Conservation (phyloP, 495 filamentous ascomycete genomes). For the Elasticomyces elasticus region DNA sequence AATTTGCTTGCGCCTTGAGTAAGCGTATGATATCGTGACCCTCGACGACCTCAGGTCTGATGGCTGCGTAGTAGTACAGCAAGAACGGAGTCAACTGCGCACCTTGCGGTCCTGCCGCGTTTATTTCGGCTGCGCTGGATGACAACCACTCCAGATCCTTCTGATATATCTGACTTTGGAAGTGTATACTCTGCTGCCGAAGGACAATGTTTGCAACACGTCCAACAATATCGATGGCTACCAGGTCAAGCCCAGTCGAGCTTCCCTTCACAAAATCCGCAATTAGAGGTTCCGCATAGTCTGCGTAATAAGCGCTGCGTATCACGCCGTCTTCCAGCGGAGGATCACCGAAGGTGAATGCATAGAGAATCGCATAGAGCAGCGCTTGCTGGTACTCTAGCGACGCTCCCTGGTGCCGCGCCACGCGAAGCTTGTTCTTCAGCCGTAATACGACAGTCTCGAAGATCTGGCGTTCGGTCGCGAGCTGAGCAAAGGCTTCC, state of each 20-base stretch:
- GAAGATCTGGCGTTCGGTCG: slow-evolving; percentile 54
- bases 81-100: slow-evolving; percentile 8
- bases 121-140: neutral
- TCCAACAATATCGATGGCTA: slow-evolving; percentile 54
- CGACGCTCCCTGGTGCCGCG: slow-evolving; percentile 44
- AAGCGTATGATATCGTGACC: slow-evolving; percentile 23
- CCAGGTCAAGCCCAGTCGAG: slow-evolving; percentile 38
- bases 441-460: slow-evolving; percentile 59
- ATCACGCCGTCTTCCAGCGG: slow-evolving; percentile 37
- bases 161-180: slow-evolving; percentile 36
- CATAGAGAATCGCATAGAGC: slow-evolving; percentile 55
- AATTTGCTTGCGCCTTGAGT: slow-evolving; percentile 24
- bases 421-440: slow-evolving; percentile 54
- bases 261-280: slow-evolving; percentile 8
- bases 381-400: slow-evolving; percentile 49
- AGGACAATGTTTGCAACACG: slow-evolving; percentile 53
- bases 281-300: slow-evolving; percentile 43
- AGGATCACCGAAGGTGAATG: slow-evolving; percentile 44
- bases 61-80: slow-evolving; percentile 33
- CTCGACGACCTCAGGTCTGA: slow-evolving; percentile 37
- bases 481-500: slow-evolving; percentile 59
- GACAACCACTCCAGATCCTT: slow-evolving; percentile 11
- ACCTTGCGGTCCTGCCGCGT: neutral
- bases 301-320: slow-evolving; percentile 49
- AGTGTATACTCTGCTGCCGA: slow-evolving; percentile 40